Percentiles rank a stretch among this genome's conserved stretches.
phyloP scores from a whole-genome alignment of 1,284 basidiomycete species.

The Cryptococcus wingfieldii region DNA sequence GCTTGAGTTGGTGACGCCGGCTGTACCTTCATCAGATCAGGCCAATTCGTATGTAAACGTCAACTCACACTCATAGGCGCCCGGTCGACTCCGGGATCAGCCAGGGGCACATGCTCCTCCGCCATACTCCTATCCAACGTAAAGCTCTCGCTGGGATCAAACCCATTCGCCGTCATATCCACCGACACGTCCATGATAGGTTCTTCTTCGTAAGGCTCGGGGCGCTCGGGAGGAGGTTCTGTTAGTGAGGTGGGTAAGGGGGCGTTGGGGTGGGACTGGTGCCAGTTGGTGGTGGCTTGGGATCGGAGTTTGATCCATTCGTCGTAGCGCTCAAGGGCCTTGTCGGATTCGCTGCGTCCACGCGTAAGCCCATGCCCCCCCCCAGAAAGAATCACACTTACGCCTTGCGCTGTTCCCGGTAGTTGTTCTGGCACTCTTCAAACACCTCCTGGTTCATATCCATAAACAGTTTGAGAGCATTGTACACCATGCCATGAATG shows the following conservation, averaged over 20 bases:
- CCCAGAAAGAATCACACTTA: slow-evolving; percentile 51
- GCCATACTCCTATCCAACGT: slow-evolving; percentile 72
- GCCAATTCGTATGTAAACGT: neutral
- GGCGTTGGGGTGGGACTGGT: slow-evolving; percentile 59
- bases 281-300: slow-evolving; percentile 65
- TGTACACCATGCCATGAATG: slow-evolving; percentile 98
- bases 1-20: slow-evolving; percentile 22
- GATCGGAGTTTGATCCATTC: slow-evolving; percentile 77
- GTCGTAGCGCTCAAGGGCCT: slow-evolving; percentile 71
- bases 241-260: slow-evolving; percentile 64
- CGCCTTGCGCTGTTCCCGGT: slow-evolving; percentile 82
- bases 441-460: slow-evolving; percentile 97
- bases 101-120: slow-evolving; percentile 80
- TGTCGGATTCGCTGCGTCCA: slow-evolving; percentile 68
- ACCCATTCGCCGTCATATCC: slow-evolving; percentile 76
- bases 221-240: slow-evolving; percentile 62
- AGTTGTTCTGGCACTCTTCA: slow-evolving; percentile 89
- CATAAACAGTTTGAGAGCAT: slow-evolving; percentile 97
- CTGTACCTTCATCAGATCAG: slow-evolving; percentile 5
- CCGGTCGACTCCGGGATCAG: slow-evolving; percentile 73
- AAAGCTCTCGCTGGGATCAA: slow-evolving; percentile 60
- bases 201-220: slow-evolving; percentile 70
- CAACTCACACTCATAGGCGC: slow-evolving; percentile 38
- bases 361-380: neutral
- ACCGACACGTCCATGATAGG: slow-evolving; percentile 81